Evolutionary conservation across 495 filamentous ascomycete species (phyloP).

Genomic region (Xylaria longipes): DNA sequence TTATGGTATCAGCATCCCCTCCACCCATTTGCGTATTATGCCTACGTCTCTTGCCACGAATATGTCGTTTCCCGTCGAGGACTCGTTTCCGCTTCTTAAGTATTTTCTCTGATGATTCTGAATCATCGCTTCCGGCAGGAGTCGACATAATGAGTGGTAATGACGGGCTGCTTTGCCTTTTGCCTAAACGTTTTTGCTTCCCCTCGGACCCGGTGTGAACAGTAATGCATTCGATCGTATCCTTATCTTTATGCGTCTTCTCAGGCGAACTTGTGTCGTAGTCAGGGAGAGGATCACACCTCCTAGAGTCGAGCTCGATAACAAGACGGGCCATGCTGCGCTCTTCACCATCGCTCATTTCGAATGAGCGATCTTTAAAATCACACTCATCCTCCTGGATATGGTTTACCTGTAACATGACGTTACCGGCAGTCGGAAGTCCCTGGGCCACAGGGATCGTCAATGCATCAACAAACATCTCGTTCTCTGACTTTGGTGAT

Average conservation of each 20-base stretch:
- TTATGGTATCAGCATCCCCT: constrained; percentile 25
- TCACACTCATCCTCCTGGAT: neutral
- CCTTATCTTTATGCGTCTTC: constrained; percentile 21
- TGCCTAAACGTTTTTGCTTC: constrained; percentile 13
- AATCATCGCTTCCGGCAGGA: constrained; percentile 20
- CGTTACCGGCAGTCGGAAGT: constrained; percentile 21
- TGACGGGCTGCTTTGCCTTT: constrained; percentile 20
- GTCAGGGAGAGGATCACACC: constrained; percentile 32
- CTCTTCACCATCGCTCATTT: constrained; percentile 54
- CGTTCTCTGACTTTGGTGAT: constrained; percentile 47
- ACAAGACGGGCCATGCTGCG: constrained; percentile 52
- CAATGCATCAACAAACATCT: constrained; percentile 55
- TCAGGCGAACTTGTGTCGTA: constrained; percentile 33
- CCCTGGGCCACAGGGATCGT: constrained; percentile 40
- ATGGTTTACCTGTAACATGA: neutral
- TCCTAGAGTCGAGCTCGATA: constrained; percentile 50
- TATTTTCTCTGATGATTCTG: constrained; percentile 31
- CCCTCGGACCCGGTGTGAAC: constrained; percentile 27
- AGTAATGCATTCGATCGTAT: constrained; percentile 31
- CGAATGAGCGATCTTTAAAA: constrained; percentile 44
- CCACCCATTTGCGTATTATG: constrained; percentile 23
- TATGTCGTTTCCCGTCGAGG: constrained; percentile 29
- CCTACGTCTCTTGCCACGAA: constrained; percentile 39
- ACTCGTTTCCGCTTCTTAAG: constrained; percentile 38
- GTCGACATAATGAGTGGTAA: constrained; percentile 18